Evolutionary conservation across 140 eudicot species (phyloP).

Genomic region (Bidens hawaiensis): DNA sequence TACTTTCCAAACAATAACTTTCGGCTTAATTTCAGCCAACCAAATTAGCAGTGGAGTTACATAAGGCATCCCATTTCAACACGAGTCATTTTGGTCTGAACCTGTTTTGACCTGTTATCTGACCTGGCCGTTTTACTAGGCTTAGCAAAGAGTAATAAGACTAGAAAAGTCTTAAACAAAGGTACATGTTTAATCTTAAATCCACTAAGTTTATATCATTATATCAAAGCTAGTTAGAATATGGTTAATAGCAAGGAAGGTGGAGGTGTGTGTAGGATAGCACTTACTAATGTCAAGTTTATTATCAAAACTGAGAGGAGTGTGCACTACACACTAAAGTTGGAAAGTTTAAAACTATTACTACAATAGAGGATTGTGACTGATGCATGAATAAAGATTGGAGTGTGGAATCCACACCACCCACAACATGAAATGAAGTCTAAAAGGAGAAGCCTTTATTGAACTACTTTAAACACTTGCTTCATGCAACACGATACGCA

Average conservation of each 20-base stretch:
- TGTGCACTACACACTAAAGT: constrained; percentile 36
- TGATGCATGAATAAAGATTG: neutral
- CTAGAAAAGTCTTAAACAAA: neutral
- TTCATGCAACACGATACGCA: neutral
- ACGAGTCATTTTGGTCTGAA: neutral
- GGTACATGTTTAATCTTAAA: neutral
- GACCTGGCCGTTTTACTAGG: neutral
- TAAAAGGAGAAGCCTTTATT: neutral
- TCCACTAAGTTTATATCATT: neutral
- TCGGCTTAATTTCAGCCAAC: constrained; percentile 22
- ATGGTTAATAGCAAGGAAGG: neutral
- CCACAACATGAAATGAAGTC: constrained; percentile 6
- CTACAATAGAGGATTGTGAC: constrained; percentile 19
- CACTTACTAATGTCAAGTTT: constrained; percentile 20
- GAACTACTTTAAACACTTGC: constrained; percentile 2
- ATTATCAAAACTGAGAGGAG: constrained; percentile 22
- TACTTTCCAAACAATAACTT: constrained; percentile 16
- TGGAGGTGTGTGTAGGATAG: constrained; percentile 40
- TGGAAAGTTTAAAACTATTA: constrained; percentile 10
- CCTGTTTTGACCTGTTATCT: neutral
- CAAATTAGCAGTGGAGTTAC: neutral
- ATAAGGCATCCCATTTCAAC: neutral
- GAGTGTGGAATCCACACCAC: constrained; percentile 18
- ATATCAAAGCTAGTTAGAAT: neutral
- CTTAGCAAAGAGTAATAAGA: neutral